Conservation (phyloP, 1,139 yeast species). For the Ashbya aceris region DNA sequence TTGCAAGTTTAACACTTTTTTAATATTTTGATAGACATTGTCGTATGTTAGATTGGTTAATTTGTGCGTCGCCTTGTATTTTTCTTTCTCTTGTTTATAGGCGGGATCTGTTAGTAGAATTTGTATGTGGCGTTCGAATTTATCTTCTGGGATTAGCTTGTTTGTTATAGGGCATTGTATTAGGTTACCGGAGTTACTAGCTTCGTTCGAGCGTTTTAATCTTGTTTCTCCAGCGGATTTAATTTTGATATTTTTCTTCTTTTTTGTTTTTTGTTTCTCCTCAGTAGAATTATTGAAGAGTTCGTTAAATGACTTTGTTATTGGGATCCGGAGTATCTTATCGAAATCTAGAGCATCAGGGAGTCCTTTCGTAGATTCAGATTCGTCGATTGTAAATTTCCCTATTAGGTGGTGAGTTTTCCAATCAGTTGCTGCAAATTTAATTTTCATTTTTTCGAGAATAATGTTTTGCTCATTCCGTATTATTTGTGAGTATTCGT, state of each 20-base stretch:
- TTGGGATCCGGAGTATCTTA: slow-evolving; percentile 34
- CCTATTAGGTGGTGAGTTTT: slow-evolving; percentile 68
- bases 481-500: slow-evolving; percentile 34
- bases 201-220: slow-evolving; percentile 28
- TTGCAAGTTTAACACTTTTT: slow-evolving; percentile 34
- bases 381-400: slow-evolving; percentile 53
- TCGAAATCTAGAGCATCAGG: slow-evolving; percentile 52
- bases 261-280: slow-evolving; percentile 6
- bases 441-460: slow-evolving; percentile 36
- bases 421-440: slow-evolving; percentile 82
- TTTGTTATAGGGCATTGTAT: slow-evolving; percentile 71
- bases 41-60: slow-evolving; percentile 56
- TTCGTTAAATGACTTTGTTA: slow-evolving; percentile 3
- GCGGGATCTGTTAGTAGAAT: slow-evolving; percentile 71
- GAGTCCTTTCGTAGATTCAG: slow-evolving; percentile 47
- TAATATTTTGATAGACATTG: slow-evolving; percentile 69
- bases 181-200: slow-evolving; percentile 23
- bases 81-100: slow-evolving; percentile 61
- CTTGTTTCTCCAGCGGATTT: slow-evolving; percentile 64
- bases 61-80: slow-evolving; percentile 54
- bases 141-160: slow-evolving; percentile 55
- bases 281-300: neutral
- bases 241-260: slow-evolving; percentile 46
- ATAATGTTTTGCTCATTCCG: slow-evolving; percentile 28
- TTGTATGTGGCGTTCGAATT: slow-evolving; percentile 66